phyloP scores from a whole-genome alignment of 2,329 filamentous ascomycete species.

The Ascochyta koolunga region DNA sequence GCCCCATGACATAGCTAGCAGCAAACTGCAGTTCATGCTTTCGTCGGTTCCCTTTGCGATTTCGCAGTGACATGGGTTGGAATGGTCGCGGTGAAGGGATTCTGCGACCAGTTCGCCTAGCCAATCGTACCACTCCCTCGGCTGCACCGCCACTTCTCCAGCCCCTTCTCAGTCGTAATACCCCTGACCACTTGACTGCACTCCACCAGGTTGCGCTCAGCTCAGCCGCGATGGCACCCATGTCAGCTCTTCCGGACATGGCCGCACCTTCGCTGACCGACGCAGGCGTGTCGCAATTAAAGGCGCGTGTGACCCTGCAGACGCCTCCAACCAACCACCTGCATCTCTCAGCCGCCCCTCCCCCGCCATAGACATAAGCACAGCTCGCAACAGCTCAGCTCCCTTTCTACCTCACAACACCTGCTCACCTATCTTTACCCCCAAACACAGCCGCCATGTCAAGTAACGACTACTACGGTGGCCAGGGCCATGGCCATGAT shows the following conservation, averaged over 20 bases:
- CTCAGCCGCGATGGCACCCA: slow-evolving; percentile 28
- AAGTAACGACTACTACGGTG: slow-evolving; percentile 45
- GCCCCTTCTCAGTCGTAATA: slow-evolving; percentile 7
- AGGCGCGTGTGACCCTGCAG: slow-evolving; percentile 32
- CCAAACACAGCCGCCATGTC: slow-evolving; percentile 20
- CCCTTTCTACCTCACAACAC: slow-evolving; percentile 7
- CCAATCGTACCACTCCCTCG: slow-evolving; percentile 3
- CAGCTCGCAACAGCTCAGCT: slow-evolving; percentile 10
- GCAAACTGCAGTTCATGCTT: not conserved
- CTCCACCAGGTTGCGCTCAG: slow-evolving; percentile 13
- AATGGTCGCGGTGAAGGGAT: not conserved
- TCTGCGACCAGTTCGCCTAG: not conserved
- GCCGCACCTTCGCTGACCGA: slow-evolving; percentile 16
- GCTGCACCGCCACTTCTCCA: slow-evolving; percentile 9
- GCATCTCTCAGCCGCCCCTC: slow-evolving; percentile 22
- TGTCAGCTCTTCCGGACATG: slow-evolving; percentile 11
- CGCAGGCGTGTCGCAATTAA: slow-evolving; percentile 19
- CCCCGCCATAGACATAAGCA: slow-evolving; percentile 27
- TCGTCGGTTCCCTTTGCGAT: not conserved
- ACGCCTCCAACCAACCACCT: slow-evolving; percentile 23
- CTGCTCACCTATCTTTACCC: not conserved
- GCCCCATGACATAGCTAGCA: slow-evolving; percentile 8
- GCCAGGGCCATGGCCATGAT: slow-evolving; percentile 34
- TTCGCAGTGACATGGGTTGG: not conserved
- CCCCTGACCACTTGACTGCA: slow-evolving; percentile 3